Percentiles rank a stretch among this genome's conserved stretches.
These are phyloP conservation scores for Emergomyces pasteurianus DNA, from an alignment of 2,329 filamentous ascomycete species.

Conservation along the genomic window DNA sequence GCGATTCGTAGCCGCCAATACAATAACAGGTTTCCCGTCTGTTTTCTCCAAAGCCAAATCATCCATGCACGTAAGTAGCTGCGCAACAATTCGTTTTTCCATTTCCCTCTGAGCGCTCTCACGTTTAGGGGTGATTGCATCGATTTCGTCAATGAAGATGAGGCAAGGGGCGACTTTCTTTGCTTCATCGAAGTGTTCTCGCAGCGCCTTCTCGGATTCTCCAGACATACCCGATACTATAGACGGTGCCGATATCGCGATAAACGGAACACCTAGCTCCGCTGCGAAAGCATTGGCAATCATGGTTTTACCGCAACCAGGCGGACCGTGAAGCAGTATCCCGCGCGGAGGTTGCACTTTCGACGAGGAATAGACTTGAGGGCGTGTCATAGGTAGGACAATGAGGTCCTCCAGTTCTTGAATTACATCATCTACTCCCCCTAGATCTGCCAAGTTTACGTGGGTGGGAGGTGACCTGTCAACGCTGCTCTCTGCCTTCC, in stretches of 20 bases:
- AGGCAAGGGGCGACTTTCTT: slow-evolving; percentile 76
- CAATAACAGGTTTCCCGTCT: slow-evolving; percentile 67
- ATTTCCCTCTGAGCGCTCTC: slow-evolving; percentile 77
- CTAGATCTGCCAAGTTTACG: slow-evolving; percentile 58
- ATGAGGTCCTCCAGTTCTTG: slow-evolving; percentile 58
- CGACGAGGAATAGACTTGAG: slow-evolving; percentile 52
- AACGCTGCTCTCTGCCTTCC: slow-evolving; percentile 45
- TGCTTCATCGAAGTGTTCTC: slow-evolving; percentile 79
- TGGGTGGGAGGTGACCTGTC: slow-evolving; percentile 55
- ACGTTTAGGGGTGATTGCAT: slow-evolving; percentile 77
- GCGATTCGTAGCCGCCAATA: slow-evolving; percentile 81
- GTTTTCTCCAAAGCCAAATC: slow-evolving; percentile 61
- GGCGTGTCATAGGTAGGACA: slow-evolving; percentile 58
- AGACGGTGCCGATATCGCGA: slow-evolving; percentile 69
- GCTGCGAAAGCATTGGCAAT: slow-evolving; percentile 70
- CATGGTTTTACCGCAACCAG: slow-evolving; percentile 78
- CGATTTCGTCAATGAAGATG: slow-evolving; percentile 85
- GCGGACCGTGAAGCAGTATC: slow-evolving; percentile 69
- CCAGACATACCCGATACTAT: slow-evolving; percentile 80
- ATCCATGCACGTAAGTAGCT: slow-evolving; percentile 79
- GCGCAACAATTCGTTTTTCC: slow-evolving; percentile 74
- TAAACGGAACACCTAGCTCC: slow-evolving; percentile 62
- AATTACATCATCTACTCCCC: slow-evolving; percentile 63
- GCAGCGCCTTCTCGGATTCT: slow-evolving; percentile 76
- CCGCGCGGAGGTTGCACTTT: slow-evolving; percentile 61